Conservation (phyloP, 768 basidiomycete genomes). For the Strobilomyces dryophilus region DNA sequence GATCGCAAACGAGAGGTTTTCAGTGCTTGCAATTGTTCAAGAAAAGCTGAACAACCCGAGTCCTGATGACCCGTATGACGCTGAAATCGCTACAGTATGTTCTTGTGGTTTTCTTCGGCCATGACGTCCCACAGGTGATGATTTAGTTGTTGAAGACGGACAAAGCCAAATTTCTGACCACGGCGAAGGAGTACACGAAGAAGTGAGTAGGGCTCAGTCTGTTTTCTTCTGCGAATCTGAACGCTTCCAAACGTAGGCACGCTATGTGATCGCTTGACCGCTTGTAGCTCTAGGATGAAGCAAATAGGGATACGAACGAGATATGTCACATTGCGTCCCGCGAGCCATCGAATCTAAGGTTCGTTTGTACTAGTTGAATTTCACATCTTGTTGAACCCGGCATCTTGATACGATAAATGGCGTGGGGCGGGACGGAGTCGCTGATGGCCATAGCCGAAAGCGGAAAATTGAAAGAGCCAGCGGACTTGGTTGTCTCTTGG, state of each 20-base stretch:
- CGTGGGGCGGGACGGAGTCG: conserved; percentile 3
- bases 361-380: conserved; percentile 8
- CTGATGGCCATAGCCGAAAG: conserved; percentile 11
- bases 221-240: conserved; percentile 3
- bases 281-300: conserved; percentile 12
- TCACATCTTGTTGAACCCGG: not conserved
- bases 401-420: not conserved
- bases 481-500: conserved; percentile 1
- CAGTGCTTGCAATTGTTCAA: conserved; percentile 73
- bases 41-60: conserved; percentile 88
- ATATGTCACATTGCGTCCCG: not conserved
- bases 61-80: conserved; percentile 84
- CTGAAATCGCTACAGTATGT: conserved; percentile 78
- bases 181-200: conserved; percentile 83
- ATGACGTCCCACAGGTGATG: conserved; percentile 1
- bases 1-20: conserved; percentile 11
- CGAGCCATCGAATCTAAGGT: conserved; percentile 6
- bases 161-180: conserved; percentile 64
- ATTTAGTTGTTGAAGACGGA: conserved; percentile 72
- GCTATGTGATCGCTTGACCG: conserved; percentile 16
- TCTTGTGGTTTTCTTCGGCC: not conserved
- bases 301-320: not conserved
- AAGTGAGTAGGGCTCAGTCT: conserved; percentile 45
- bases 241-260: conserved; percentile 9
- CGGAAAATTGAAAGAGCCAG: conserved; percentile 18